Percentiles rank a stretch among this genome's conserved stretches.
These are phyloP conservation scores for Dipodascopsis uninucleata DNA, from an alignment of 805 yeast species.

Conservation along the genomic window DNA sequence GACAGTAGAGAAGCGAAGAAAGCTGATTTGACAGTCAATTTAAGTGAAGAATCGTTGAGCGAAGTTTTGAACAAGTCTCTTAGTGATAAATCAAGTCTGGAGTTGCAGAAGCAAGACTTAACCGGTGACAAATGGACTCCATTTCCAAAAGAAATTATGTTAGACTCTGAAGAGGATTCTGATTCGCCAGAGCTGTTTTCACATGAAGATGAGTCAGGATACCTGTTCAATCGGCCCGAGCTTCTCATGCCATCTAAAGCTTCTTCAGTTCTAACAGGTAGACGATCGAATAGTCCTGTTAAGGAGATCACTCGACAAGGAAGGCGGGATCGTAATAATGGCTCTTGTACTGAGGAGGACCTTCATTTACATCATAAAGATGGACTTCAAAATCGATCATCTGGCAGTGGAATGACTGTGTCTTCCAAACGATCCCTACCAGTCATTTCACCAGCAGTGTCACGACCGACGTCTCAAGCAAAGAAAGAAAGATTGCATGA, in stretches of 20 bases:
- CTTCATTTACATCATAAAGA: not conserved
- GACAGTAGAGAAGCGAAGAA: not conserved
- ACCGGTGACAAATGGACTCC: not conserved
- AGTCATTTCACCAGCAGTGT: not conserved
- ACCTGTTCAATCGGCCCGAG: not conserved
- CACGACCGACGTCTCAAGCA: not conserved
- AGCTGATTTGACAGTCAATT: not conserved
- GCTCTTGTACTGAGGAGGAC: no score
- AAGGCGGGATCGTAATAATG: no score
- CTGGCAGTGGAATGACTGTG: not conserved
- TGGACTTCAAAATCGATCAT: not conserved
- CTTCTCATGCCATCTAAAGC: conserved; percentile 6
- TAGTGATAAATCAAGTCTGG: not conserved
- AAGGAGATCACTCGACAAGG: not conserved
- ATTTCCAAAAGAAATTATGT: not conserved
- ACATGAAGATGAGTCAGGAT: not conserved
- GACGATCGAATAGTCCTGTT: not conserved
- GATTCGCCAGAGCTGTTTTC: no score
- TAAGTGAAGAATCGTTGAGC: not conserved
- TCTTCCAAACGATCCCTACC: not conserved
- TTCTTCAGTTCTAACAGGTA: conserved; percentile 2
- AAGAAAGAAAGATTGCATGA: no score
- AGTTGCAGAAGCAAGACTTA: not conserved
- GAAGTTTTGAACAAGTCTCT: not conserved
- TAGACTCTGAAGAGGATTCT: not conserved